These are phyloP conservation scores for Vaccinium corymbosum DNA, from an alignment of 148 eudicot species.

Conservation along the genomic window DNA sequence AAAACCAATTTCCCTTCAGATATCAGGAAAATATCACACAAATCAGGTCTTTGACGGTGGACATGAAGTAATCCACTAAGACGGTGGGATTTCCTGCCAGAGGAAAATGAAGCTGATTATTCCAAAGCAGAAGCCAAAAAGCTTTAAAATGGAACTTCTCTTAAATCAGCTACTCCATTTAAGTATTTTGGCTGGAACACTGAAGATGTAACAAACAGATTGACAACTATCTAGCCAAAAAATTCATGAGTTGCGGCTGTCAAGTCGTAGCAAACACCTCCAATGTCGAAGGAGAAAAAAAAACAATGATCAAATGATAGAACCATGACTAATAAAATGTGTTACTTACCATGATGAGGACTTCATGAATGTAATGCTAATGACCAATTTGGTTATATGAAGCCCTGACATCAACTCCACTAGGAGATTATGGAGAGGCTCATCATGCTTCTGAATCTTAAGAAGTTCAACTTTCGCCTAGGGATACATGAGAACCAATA, in stretches of 20 bases:
- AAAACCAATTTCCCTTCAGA: slow-evolving; percentile 53
- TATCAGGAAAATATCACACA: slow-evolving; percentile 52
- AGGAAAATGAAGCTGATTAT: neutral
- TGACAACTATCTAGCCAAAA: neutral
- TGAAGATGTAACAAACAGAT: neutral
- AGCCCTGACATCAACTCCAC: slow-evolving; percentile 42
- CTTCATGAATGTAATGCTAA: slow-evolving; percentile 51
- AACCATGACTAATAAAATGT: neutral
- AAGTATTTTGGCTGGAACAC: neutral
- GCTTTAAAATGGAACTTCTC: neutral
- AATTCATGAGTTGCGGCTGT: neutral
- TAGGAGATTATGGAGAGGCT: slow-evolving; percentile 46
- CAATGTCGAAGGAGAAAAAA: neutral
- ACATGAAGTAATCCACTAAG: slow-evolving; percentile 47
- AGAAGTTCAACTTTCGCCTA: slow-evolving; percentile 58
- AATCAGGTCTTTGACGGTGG: slow-evolving; percentile 53
- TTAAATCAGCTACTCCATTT: neutral
- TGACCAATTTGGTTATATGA: slow-evolving; percentile 58
- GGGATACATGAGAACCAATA: slow-evolving; percentile 10
- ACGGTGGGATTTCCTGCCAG: slow-evolving; percentile 48
- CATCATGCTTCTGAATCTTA: slow-evolving; percentile 45
- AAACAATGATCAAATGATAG: neutral
- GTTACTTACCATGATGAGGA: slow-evolving; percentile 53
- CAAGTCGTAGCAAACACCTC: neutral
- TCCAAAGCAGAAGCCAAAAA: neutral